Evolutionary conservation across 2,329 filamentous ascomycete genomes (phyloP).

Genomic region (Sporothrix luriei): DNA sequence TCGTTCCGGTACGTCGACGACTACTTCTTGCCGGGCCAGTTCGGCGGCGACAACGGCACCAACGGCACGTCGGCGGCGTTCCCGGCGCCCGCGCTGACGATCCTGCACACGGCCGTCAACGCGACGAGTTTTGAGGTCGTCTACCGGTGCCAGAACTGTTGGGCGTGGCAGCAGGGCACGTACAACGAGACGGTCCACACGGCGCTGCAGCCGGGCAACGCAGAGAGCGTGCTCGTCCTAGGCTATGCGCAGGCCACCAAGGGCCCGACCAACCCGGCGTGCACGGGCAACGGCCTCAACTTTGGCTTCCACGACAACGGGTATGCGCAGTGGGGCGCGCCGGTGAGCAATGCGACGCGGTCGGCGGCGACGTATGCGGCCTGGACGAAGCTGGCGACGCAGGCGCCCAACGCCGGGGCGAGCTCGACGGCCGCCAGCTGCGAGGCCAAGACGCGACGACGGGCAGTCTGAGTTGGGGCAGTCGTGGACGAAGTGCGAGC

Average conservation of each 20-base stretch:
- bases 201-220: slow-evolving; percentile 40
- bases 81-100: slow-evolving; percentile 48
- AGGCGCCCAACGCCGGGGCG: slow-evolving; percentile 34
- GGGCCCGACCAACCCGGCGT: slow-evolving; percentile 31
- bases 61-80: slow-evolving; percentile 28
- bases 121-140: slow-evolving; percentile 61
- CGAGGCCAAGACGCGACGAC: not conserved
- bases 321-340: slow-evolving; percentile 32
- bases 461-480: too few relatives aligned
- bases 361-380: slow-evolving; percentile 17
- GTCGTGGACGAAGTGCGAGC: too few relatives aligned
- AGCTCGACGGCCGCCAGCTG: slow-evolving; percentile 21
- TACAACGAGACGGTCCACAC: slow-evolving; percentile 50
- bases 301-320: slow-evolving; percentile 38
- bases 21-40: slow-evolving; percentile 62
- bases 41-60: slow-evolving; percentile 46
- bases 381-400: slow-evolving; percentile 32
- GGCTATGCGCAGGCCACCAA: slow-evolving; percentile 60
- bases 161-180: slow-evolving; percentile 55
- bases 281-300: slow-evolving; percentile 29
- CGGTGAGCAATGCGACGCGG: slow-evolving; percentile 30
- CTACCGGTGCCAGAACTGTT: slow-evolving; percentile 65
- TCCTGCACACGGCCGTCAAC: slow-evolving; percentile 61
- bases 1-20: slow-evolving; percentile 61
- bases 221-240: slow-evolving; percentile 46